Evolutionary conservation across 805 yeast genomes (phyloP).

Genomic region (Vanderwaltozyma tropicalis): DNA sequence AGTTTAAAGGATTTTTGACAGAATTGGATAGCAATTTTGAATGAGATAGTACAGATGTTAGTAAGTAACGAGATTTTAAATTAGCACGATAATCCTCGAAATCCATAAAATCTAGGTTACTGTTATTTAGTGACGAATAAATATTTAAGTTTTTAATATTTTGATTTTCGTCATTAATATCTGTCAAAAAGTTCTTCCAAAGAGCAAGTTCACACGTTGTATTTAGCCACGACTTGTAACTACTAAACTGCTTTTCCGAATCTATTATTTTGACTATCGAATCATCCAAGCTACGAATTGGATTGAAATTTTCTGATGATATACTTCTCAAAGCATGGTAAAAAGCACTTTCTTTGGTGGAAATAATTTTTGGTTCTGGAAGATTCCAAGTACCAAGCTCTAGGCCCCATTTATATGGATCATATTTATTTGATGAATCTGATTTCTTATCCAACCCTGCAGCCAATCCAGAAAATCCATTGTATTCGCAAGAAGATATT

Average conservation of each 20-base stretch:
- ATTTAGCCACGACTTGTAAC: conserved; percentile 14
- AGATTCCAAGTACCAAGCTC: conserved; percentile 70
- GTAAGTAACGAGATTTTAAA: conserved; percentile 12
- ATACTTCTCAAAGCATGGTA: conserved; percentile 44
- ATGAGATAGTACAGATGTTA: conserved; percentile 4
- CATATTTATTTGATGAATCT: conserved; percentile 8
- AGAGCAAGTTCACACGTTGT: conserved; percentile 11
- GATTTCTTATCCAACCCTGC: conserved; percentile 22
- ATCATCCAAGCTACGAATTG: conserved; percentile 2
- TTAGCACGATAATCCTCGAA: conserved; percentile 9
- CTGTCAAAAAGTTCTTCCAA: conserved; percentile 4
- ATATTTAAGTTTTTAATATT: neutral
- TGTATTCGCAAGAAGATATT: conserved; percentile 34
- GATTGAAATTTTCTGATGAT: conserved; percentile 9
- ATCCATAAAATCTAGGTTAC: conserved; percentile 2
- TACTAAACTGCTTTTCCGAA: conserved; percentile 5
- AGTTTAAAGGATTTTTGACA: neutral
- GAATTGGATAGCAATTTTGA: neutral
- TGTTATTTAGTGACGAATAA: conserved; percentile 1
- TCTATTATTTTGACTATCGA: conserved; percentile 5
- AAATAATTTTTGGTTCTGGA: conserved; percentile 35
- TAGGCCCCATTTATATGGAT: conserved; percentile 58
- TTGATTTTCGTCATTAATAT: neutral
- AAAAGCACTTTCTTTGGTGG: conserved; percentile 35
- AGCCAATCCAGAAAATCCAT: conserved; percentile 53